These are phyloP conservation scores for Pleurotus pulmonarius DNA, from an alignment of 768 basidiomycete genomes.

Conservation along the genomic window DNA sequence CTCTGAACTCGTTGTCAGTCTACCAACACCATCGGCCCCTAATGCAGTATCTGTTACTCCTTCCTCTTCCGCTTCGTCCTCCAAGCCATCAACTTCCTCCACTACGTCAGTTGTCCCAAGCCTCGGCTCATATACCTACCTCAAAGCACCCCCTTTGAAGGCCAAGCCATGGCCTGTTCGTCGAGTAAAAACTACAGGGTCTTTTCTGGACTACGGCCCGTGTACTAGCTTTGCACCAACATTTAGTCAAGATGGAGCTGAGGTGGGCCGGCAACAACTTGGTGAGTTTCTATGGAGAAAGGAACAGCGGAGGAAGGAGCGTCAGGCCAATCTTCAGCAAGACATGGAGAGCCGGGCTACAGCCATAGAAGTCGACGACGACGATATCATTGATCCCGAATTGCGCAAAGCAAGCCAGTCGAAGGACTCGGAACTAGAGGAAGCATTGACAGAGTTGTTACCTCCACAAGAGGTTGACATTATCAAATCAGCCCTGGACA, in stretches of 20 bases:
- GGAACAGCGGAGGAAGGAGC: conserved; percentile 36
- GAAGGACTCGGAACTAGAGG: conserved; percentile 18
- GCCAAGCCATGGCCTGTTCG: conserved; percentile 46
- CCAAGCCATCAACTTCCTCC: conserved; percentile 18
- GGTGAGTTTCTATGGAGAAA: conserved; percentile 55
- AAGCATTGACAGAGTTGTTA: conserved; percentile 50
- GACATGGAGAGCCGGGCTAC: conserved; percentile 23
- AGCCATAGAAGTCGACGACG: conserved; percentile 2
- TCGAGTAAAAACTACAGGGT: conserved; percentile 50
- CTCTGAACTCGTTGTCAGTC: conserved; percentile 72
- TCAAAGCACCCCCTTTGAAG: conserved; percentile 35
- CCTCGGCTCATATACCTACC: conserved; percentile 54
- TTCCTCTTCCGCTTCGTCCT: neutral
- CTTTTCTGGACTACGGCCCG: conserved; percentile 77
- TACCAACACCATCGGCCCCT: conserved; percentile 55
- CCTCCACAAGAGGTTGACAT: conserved; percentile 49
- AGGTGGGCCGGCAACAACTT: conserved; percentile 59
- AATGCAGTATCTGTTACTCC: conserved; percentile 12
- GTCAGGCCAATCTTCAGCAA: conserved; percentile 17
- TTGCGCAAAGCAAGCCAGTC: neutral
- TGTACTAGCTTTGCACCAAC: conserved; percentile 74
- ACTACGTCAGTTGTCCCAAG: conserved; percentile 31
- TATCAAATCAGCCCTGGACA: conserved; percentile 59
- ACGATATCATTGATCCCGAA: neutral
- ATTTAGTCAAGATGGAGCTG: conserved; percentile 75